Evolutionary conservation across 1,284 basidiomycete species (phyloP), one percentile per base, ranked within the genome.

Genomic region (Irpex sp.): DNA sequence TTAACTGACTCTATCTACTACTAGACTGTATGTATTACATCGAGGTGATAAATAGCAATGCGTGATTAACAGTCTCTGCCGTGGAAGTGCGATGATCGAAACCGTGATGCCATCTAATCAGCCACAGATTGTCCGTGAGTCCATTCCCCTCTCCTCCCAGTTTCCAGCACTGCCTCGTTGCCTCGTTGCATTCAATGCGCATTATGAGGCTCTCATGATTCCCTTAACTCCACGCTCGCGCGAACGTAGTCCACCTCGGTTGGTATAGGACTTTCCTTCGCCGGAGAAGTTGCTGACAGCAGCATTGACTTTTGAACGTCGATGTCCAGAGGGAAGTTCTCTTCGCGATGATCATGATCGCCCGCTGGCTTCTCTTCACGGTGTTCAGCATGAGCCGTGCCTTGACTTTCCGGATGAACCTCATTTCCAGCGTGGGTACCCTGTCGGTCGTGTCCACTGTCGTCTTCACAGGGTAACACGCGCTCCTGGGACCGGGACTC

Each of bases 341-440:
- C 53, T 55, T 55, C 53, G 53, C 53, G 17, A 55, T 55, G 53
- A 55, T 55, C 53, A 55, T 55, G 53, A 55, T 55, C 53, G 53
- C n/a, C 53, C 53, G 39, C 15, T 9, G 39, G 39, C 39, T 55
- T 33, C 53, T 11, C 53, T 35, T 35, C 33, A 19, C 6, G 11
- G 15, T 15, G 53, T 55, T 35, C n/a, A 33, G 53, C 9, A 13
- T 55, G 15, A 5, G 21, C 13, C 53, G 26, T 55, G 53, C 53
- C 53, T 13, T 55, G 17, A 21, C 26, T 19, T 55, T 33, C 26
- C 26, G n/a, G 31, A 33, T 6, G 21, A 15, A 11, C 53, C 26
- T 17, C 26, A 33, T 35, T 26, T 51, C 21, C 50, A 9, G 15
- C 50, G 13, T 19, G 15, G 50, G 11, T 13, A 11, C 43, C 43